Conservation (phyloP, 2,329 filamentous ascomycete species). For the Rhexocercosporidium sp. region DNA sequence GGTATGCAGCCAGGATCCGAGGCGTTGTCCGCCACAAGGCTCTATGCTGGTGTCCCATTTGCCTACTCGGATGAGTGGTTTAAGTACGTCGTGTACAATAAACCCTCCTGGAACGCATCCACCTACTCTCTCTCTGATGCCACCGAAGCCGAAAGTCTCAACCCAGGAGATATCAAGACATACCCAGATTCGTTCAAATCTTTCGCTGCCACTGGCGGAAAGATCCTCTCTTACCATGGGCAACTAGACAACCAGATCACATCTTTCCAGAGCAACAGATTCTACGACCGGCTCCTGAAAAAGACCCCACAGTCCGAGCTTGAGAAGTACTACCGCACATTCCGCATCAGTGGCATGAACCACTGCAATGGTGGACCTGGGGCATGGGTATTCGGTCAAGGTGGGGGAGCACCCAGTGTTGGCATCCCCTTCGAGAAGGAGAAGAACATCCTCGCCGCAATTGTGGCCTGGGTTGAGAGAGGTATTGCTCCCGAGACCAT, state of each 20-base stretch:
- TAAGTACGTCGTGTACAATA: conserved; percentile 51
- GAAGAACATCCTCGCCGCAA: conserved; percentile 51
- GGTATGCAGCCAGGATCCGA: conserved; percentile 54
- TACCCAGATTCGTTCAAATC: conserved; percentile 29
- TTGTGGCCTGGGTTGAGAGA: conserved; percentile 53
- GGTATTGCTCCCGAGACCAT: conserved; percentile 48
- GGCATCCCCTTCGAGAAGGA: conserved; percentile 3
- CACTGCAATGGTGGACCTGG: conserved; percentile 57
- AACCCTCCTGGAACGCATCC: conserved; percentile 46
- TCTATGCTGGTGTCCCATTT: conserved; percentile 43
- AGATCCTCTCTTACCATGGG: conserved; percentile 50
- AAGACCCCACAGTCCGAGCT: conserved; percentile 9
- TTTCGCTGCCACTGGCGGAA: conserved; percentile 37
- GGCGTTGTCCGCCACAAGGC: conserved; percentile 44
- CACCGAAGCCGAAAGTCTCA: conserved; percentile 38
- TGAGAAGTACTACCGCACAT: conserved; percentile 54
- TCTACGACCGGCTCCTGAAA: conserved; percentile 39
- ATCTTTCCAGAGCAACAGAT: conserved; percentile 29
- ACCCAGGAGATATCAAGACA: conserved; percentile 38
- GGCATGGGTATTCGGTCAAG: conserved; percentile 46
- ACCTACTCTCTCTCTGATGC: conserved; percentile 47
- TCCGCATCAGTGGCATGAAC: conserved; percentile 56
- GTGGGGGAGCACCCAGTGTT: conserved; percentile 3
- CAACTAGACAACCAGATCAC: conserved; percentile 45
- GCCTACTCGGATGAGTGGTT: conserved; percentile 46